Evolutionary conservation across 495 filamentous ascomycete genomes (phyloP).

Genomic region (Aspergillus olivimuriae): DNA sequence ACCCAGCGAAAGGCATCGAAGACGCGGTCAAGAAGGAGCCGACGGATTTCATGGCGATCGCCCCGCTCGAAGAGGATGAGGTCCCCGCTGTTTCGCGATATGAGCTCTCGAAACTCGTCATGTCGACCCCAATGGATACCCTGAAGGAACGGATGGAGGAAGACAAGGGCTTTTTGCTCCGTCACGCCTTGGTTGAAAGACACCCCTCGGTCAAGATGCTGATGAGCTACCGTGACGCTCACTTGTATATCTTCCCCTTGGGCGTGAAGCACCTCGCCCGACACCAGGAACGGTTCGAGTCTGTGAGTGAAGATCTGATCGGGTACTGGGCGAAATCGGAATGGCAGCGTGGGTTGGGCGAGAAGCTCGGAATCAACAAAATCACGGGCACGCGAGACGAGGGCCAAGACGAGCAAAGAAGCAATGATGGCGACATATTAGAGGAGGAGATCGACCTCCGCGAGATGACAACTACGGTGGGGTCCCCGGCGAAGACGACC

Average conservation of each 20-base stretch:
- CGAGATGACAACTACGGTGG: conserved; percentile 49
- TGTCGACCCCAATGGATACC: conserved; percentile 75
- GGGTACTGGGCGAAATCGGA: conserved; percentile 92
- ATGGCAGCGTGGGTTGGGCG: conserved; percentile 76
- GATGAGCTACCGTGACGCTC: conserved; percentile 76
- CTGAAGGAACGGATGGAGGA: conserved; percentile 72
- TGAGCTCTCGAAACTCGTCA: conserved; percentile 60
- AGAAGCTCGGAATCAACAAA: conserved; percentile 67
- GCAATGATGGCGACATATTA: conserved; percentile 35
- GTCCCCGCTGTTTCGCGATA: conserved; percentile 48
- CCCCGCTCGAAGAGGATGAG: conserved; percentile 50
- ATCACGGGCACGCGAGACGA: conserved; percentile 46
- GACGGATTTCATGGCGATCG: conserved; percentile 78
- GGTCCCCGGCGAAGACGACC: neutral
- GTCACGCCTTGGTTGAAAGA: conserved; percentile 62
- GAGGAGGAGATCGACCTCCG: conserved; percentile 60
- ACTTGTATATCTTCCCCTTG: conserved; percentile 86
- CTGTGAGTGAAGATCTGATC: conserved; percentile 83
- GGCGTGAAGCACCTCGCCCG: conserved; percentile 84
- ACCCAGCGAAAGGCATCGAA: conserved; percentile 68
- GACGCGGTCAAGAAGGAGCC: conserved; percentile 79
- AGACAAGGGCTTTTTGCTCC: conserved; percentile 61
- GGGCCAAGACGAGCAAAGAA: conserved; percentile 28
- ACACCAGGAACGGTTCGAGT: conserved; percentile 72
- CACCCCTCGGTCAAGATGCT: conserved; percentile 71